phyloP scores from a whole-genome alignment of 306 rosid genomes.

The Astragalus glycyphyllos region DNA sequence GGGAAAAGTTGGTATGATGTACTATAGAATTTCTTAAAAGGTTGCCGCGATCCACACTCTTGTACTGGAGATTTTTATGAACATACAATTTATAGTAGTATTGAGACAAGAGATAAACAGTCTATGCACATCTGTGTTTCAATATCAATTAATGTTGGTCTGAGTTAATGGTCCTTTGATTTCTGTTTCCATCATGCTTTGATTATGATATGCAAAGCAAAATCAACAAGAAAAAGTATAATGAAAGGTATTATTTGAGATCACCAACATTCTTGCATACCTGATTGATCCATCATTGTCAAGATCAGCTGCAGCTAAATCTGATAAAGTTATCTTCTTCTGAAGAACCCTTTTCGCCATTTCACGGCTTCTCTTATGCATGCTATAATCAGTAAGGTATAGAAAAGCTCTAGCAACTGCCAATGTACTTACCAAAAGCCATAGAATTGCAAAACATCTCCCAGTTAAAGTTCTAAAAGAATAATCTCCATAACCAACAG shows the following conservation, averaged over 20 bases:
- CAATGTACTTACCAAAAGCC: conserved; percentile 74
- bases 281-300: conserved; percentile 81
- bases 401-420: conserved; percentile 73
- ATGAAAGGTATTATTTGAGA: not conserved
- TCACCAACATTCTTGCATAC: conserved; percentile 47
- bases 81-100: no score
- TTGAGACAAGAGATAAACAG: no score
- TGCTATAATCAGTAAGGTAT: conserved; percentile 67
- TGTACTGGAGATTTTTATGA: no score
- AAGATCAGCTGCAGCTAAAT: conserved; percentile 73
- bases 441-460: conserved; percentile 67
- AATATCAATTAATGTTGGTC: no score
- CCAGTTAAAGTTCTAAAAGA: conserved; percentile 58
- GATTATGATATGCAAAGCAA: no score
- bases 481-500: conserved; percentile 78
- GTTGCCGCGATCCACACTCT: no score
- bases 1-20: no score
- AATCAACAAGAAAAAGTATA: no score
- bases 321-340: conserved; percentile 68
- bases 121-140: no score
- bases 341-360: conserved; percentile 66
- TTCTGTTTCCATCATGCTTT: no score
- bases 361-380: conserved; percentile 67
- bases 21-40: no score
- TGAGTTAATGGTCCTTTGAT: no score